A percentile compares a stretch with the other conserved stretches of the same genome.
Conservation (phyloP, 805 yeast species). For the Starmera quercuum region DNA sequence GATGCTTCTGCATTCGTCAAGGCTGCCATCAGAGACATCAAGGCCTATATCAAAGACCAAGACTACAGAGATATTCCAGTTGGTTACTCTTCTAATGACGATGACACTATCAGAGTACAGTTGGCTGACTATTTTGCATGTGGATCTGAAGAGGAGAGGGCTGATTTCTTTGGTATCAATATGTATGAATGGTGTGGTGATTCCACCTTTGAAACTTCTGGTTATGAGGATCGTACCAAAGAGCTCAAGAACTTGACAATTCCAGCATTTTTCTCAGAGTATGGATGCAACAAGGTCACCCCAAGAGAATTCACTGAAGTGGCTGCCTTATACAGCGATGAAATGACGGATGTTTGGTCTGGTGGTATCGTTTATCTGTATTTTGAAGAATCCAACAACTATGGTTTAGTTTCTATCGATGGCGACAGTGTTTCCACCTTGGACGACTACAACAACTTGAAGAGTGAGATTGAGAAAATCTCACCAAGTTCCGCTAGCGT, state of each 20-base stretch:
- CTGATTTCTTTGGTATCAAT: slow-evolving; percentile 83
- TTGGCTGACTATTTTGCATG: slow-evolving; percentile 74
- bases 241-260: slow-evolving; percentile 59
- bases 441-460: slow-evolving; percentile 56
- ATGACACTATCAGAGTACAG: slow-evolving; percentile 52
- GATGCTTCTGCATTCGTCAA: slow-evolving; percentile 76
- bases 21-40: slow-evolving; percentile 76
- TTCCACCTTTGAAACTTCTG: slow-evolving; percentile 50
- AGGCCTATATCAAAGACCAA: slow-evolving; percentile 51
- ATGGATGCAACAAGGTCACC: slow-evolving; percentile 63
- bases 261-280: slow-evolving; percentile 76
- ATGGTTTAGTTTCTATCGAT: slow-evolving; percentile 59
- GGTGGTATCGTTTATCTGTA: slow-evolving; percentile 89
- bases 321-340: slow-evolving; percentile 48
- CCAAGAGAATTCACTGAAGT: slow-evolving; percentile 76
- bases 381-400: slow-evolving; percentile 67
- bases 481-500: slow-evolving; percentile 43
- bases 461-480: slow-evolving; percentile 46
- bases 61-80: slow-evolving; percentile 68
- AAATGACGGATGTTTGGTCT: slow-evolving; percentile 82
- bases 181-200: slow-evolving; percentile 87
- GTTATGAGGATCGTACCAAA: slow-evolving; percentile 57
- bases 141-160: slow-evolving; percentile 55
- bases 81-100: slow-evolving; percentile 81
- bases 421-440: slow-evolving; percentile 46